Base-by-base conservation (phyloP, 1,284 basidiomycete genomes). In the Cerrena zonata region DNA sequence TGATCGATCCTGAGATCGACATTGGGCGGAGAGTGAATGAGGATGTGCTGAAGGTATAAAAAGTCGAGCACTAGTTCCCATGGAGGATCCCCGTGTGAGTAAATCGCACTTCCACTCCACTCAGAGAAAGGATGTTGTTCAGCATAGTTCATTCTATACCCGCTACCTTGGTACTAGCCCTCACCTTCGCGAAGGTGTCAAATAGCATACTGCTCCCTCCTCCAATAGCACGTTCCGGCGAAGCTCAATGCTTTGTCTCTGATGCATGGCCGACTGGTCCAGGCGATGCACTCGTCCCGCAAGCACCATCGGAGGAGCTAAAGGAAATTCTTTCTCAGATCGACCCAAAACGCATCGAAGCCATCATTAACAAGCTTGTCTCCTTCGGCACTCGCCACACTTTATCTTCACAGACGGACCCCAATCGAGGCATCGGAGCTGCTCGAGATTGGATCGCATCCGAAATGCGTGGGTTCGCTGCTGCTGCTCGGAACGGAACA, bases 371-470 rank as follows among this genome's bases (percentile, higher is more conserved):
- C 45, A 77, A 76, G 56, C 74, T 80, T 30, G 74, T 75, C 40
- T 75, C 76, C 27, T 78, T 79, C 56, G 78, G 77, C 19, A 80
- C 77, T 18, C 69, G 77, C 12, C 69, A 74, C 62, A 79, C 77
- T 22, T 66, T 74, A 40, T 79, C 77, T 22, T 74, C 58, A 54
- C 76, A 78, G 61, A 77, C 77, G 5, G 71, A 78, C 58, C 72
- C 76, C 18, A 60, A 61, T 15, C 71, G 76, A 36, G 77, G 77
- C 0, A 77, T 80, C 38, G 77, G 77, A 23, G 78, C 77, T 12
- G 74, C 77, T n/a, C 63, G 76, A 42, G 75, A 78, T 64, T 80
- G 77, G 76, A 73, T 79, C 54, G 74, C 73, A 3, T 60, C 69
- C 2, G 65, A 78, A 59, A 70, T 79, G 70, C 67, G 65, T 15